phyloP scores from a whole-genome alignment of 768 basidiomycete genomes.

The Amanita subjunquillea region DNA sequence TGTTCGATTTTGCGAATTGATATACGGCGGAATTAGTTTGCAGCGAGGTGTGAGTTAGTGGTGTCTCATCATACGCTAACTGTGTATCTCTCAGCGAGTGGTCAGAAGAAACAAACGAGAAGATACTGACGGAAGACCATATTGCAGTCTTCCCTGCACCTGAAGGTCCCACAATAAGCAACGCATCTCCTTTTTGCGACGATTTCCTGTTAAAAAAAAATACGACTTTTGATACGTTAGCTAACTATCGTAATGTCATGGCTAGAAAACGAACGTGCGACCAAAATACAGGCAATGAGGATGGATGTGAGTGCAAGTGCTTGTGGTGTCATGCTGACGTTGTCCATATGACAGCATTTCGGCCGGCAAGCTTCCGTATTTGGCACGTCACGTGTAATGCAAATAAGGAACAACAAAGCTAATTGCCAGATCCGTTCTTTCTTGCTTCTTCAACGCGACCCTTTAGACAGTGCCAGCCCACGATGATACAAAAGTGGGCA shows the following conservation, averaged over 20 bases:
- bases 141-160: constrained; percentile 81
- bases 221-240: constrained; percentile 23
- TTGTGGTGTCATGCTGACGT: constrained; percentile 23
- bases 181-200: constrained; percentile 38
- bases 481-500: constrained; percentile 30
- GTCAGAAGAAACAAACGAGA: background rate
- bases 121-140: constrained; percentile 48
- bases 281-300: constrained; percentile 30
- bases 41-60: constrained; percentile 69
- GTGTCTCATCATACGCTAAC: constrained; percentile 55
- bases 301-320: constrained; percentile 32
- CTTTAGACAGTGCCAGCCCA: constrained; percentile 67
- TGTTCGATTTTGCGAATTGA: constrained; percentile 28
- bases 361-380: background rate
- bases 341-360: background rate
- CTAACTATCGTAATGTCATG: background rate
- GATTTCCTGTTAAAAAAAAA: constrained; percentile 34
- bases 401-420: background rate
- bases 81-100: constrained; percentile 16
- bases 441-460: constrained; percentile 35
- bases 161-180: constrained; percentile 68
- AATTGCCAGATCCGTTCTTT: background rate
- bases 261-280: constrained; percentile 1
- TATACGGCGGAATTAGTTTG: constrained; percentile 56
- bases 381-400: background rate